phyloP scores from a whole-genome alignment of 2,329 filamentous ascomycete species.

The Penicillium aurantiogriseum region DNA sequence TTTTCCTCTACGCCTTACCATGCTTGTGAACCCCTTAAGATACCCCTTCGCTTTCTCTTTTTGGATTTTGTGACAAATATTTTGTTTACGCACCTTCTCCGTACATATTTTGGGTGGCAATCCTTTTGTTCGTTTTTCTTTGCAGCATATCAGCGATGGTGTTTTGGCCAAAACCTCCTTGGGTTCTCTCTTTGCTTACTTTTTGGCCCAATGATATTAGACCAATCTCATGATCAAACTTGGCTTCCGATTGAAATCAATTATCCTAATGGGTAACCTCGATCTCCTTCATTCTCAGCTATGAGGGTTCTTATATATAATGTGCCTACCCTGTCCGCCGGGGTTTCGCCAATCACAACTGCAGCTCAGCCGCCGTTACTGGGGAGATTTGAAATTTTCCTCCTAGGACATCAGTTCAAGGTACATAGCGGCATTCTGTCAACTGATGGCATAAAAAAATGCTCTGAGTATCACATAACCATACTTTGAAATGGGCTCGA shows the following conservation, averaged over 20 bases:
- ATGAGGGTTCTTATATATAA: neutral
- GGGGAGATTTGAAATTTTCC: too few species aligned
- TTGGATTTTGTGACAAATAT: neutral
- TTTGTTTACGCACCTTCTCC: neutral
- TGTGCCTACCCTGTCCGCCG: neutral
- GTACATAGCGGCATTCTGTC: too few species aligned
- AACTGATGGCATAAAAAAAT: too few species aligned
- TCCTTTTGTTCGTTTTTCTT: neutral
- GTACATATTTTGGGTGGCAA: neutral
- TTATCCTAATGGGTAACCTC: neutral
- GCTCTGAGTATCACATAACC: too few species aligned
- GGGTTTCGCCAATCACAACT: neutral
- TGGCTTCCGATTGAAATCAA: neutral
- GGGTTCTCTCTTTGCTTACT: neutral
- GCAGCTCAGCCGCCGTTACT: too few species aligned
- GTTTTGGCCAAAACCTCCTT: neutral
- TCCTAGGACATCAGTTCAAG: too few species aligned
- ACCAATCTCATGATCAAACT: neutral
- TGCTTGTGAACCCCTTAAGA: neutral
- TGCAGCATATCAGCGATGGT: conserved; percentile 12
- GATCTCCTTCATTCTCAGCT: too few species aligned
- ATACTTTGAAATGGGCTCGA: too few species aligned
- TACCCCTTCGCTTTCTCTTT: conserved; percentile 5
- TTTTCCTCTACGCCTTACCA: neutral
- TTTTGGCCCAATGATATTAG: neutral